A percentile compares a stretch with the other conserved stretches of the same genome.
Conservation (phyloP, 352 stramenopile species). For the Pythium rhizo-oryzae region DNA sequence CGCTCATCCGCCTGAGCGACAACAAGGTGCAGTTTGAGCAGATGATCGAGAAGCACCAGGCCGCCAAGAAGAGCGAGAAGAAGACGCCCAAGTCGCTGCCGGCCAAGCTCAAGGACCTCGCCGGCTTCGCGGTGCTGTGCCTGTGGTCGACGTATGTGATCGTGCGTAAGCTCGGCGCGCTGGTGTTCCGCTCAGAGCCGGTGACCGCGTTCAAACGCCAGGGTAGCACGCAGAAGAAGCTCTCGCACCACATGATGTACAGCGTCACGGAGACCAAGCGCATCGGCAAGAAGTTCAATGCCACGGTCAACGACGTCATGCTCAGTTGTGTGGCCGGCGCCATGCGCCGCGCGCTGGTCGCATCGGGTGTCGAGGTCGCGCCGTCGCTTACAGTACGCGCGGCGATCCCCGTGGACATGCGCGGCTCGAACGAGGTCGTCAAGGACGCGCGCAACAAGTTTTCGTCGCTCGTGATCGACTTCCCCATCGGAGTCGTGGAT, state of each 20-base stretch:
- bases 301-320: conserved; percentile 85
- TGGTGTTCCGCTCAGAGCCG: conserved; percentile 60
- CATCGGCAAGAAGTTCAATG: conserved; percentile 63
- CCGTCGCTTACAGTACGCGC: conserved; percentile 59
- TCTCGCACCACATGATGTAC: conserved; percentile 78
- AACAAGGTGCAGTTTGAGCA: conserved; percentile 63
- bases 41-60: conserved; percentile 56
- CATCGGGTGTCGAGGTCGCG: conserved; percentile 38
- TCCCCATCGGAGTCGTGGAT: conserved; percentile 61
- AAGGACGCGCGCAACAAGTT: conserved; percentile 73
- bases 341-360: conserved; percentile 70
- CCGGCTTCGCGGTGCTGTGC: conserved; percentile 38
- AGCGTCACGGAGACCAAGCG: conserved; percentile 73
- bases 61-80: conserved; percentile 36
- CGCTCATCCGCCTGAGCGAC: conserved; percentile 74
- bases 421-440: conserved; percentile 64
- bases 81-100: conserved; percentile 34
- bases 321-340: conserved; percentile 75
- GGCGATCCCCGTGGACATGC: conserved; percentile 82
- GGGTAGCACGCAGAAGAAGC: conserved; percentile 58
- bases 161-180: conserved; percentile 44
- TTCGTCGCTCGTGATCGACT: conserved; percentile 74
- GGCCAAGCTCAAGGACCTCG: conserved; percentile 32
- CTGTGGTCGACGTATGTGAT: conserved; percentile 69
- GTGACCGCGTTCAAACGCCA: conserved; percentile 67